Conservation (phyloP, 768 basidiomycete genomes). For the Royoungia palumana region DNA sequence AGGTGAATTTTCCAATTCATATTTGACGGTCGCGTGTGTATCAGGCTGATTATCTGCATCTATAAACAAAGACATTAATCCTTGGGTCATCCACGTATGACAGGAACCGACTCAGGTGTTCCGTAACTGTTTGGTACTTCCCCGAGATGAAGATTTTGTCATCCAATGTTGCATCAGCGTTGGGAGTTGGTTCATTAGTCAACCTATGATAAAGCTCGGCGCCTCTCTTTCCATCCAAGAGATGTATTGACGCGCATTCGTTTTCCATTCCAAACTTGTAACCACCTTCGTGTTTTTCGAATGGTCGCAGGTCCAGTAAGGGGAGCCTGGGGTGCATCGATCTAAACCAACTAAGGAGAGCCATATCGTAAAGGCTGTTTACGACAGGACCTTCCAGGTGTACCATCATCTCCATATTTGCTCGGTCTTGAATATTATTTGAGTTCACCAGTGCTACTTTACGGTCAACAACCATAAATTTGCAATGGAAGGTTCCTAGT, state of each 20-base stretch:
- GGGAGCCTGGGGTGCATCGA: slow-evolving; percentile 46
- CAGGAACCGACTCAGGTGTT: slow-evolving; percentile 36
- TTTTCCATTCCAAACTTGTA: slow-evolving; percentile 41
- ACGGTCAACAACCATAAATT: slow-evolving; percentile 69
- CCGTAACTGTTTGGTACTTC: slow-evolving; percentile 36
- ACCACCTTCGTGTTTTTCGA: slow-evolving; percentile 27
- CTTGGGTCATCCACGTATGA: background rate
- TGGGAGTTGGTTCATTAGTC: slow-evolving; percentile 10
- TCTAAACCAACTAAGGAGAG: slow-evolving; percentile 59
- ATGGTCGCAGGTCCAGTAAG: slow-evolving; percentile 30
- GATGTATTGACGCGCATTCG: slow-evolving; percentile 26
- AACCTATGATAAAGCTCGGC: slow-evolving; percentile 24
- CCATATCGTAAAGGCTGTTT: slow-evolving; percentile 65
- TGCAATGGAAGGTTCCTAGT: slow-evolving; percentile 69
- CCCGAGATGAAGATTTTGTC: slow-evolving; percentile 28
- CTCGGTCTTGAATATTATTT: slow-evolving; percentile 65
- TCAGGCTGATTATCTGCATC: slow-evolving; percentile 36
- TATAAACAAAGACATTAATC: slow-evolving; percentile 16
- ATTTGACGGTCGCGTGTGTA: slow-evolving; percentile 30
- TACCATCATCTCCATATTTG: slow-evolving; percentile 58
- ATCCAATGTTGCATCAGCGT: slow-evolving; percentile 5
- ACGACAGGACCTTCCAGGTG: slow-evolving; percentile 72
- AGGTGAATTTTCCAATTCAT: slow-evolving; percentile 22
- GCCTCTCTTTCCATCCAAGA: slow-evolving; percentile 26
- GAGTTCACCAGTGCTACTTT: slow-evolving; percentile 60